phyloP scores from a whole-genome alignment of 2,329 filamentous ascomycete genomes.

The Blastomyces parvus region DNA sequence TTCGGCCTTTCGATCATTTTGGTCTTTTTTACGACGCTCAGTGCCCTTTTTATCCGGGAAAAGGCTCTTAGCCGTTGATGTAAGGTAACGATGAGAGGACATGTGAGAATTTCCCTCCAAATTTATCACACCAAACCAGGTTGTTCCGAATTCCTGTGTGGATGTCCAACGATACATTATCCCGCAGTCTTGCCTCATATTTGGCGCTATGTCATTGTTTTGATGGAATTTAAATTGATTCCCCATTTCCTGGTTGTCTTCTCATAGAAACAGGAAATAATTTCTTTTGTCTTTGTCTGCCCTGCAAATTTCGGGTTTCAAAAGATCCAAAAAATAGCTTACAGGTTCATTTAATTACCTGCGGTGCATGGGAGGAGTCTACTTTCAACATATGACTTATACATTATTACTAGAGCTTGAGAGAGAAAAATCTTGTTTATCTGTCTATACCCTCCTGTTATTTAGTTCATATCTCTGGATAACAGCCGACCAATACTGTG shows the following conservation, averaged over 20 bases:
- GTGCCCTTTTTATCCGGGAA: conserved; percentile 47
- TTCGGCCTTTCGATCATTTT: conserved; percentile 43
- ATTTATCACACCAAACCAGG: neutral
- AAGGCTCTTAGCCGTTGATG: conserved; percentile 41
- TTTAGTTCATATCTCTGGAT: neutral
- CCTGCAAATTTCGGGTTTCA: neutral
- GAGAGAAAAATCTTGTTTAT: neutral
- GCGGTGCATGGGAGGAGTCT: neutral
- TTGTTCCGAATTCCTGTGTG: neutral
- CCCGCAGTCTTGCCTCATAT: neutral
- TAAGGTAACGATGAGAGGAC: neutral
- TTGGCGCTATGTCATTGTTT: neutral
- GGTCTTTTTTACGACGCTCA: conserved; percentile 41
- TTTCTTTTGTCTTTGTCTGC: neutral
- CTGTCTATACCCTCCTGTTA: neutral
- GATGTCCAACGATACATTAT: neutral
- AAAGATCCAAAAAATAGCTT: neutral
- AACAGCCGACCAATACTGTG: neutral
- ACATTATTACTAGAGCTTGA: neutral
- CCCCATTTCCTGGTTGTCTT: neutral
- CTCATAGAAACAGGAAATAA: neutral
- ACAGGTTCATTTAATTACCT: neutral
- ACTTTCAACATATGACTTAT: neutral
- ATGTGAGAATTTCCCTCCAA: neutral
- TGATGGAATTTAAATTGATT: neutral